Percentiles rank a stretch among this genome's conserved stretches.
Conservation (phyloP, 345 rosid species). For the Eutrema yunnanense region DNA sequence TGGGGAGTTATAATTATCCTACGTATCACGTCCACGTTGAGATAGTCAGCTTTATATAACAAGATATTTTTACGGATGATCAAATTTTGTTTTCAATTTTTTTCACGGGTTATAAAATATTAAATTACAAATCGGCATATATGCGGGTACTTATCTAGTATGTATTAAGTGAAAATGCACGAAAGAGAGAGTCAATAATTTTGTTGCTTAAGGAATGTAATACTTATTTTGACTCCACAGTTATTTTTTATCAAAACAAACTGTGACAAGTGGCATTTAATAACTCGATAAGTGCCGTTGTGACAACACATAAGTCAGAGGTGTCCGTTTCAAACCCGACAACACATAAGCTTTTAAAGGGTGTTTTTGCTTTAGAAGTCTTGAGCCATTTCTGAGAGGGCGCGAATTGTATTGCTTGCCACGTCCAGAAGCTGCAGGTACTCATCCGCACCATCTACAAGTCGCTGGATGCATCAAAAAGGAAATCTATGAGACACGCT, state of each 20-base stretch:
- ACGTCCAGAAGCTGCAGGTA: conserved; percentile 89
- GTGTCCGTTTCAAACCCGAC: background rate
- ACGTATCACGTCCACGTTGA: too few relatives aligned
- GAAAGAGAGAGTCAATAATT: background rate
- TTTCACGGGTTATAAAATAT: too few relatives aligned
- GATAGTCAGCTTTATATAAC: too few relatives aligned
- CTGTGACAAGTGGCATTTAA: background rate
- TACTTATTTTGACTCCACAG: background rate
- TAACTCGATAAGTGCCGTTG: background rate
- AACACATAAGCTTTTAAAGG: too few relatives aligned
- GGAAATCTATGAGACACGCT: background rate
- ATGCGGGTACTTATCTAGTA: too few relatives aligned
- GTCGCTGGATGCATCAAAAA: conserved; percentile 49
- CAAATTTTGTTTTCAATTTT: too few relatives aligned
- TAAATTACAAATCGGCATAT: too few relatives aligned
- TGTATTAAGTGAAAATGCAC: background rate
- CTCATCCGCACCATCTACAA: conserved; percentile 93
- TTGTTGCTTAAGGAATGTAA: background rate
- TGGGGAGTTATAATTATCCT: too few relatives aligned
- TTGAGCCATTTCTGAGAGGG: conserved; percentile 69
- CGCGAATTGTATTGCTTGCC: conserved; percentile 59
- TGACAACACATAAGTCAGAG: background rate
- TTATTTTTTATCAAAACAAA: background rate
- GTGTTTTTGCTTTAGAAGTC: conserved; percentile 36
- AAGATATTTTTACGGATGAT: too few relatives aligned